Conservation (phyloP, 495 filamentous ascomycete genomes). For the Annulohypoxylon nitens region DNA sequence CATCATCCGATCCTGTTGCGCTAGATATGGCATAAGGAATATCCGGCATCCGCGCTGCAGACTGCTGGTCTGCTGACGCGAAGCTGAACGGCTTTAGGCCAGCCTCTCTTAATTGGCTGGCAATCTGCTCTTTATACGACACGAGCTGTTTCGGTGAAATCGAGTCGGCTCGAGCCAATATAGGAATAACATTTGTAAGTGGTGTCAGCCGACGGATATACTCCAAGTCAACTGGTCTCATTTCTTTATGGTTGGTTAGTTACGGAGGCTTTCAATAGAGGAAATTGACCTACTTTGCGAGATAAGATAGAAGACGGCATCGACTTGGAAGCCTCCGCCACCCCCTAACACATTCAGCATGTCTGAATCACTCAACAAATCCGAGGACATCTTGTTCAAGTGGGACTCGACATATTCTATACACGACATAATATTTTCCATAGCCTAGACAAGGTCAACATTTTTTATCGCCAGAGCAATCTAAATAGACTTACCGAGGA, state of each 20-base stretch:
- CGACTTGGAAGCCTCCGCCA: conserved; percentile 88
- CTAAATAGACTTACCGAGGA: conserved; percentile 64
- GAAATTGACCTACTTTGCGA: conserved; percentile 50
- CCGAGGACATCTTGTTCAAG: conserved; percentile 71
- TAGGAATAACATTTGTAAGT: conserved; percentile 88
- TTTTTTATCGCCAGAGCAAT: not conserved
- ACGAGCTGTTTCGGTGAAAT: conserved; percentile 71
- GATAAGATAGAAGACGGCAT: conserved; percentile 87
- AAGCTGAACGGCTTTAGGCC: conserved; percentile 80
- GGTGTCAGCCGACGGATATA: conserved; percentile 79
- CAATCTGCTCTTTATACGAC: conserved; percentile 72
- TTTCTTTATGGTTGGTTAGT: conserved; percentile 62
- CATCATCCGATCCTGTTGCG: conserved; percentile 77
- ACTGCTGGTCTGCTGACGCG: conserved; percentile 48
- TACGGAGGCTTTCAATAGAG: not conserved
- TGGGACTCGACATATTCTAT: conserved; percentile 78
- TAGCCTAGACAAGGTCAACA: conserved; percentile 56
- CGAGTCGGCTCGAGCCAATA: conserved; percentile 83
- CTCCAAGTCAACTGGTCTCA: conserved; percentile 79
- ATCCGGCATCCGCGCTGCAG: conserved; percentile 41
- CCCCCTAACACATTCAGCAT: conserved; percentile 85
- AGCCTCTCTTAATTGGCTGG: conserved; percentile 68
- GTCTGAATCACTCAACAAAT: conserved; percentile 76
- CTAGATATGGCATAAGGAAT: conserved; percentile 87
- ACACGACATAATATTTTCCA: conserved; percentile 76